Evolutionary conservation across 306 rosid species (phyloP), one percentile per base, ranked within the genome.

Genomic region (Castanea sativa): DNA sequence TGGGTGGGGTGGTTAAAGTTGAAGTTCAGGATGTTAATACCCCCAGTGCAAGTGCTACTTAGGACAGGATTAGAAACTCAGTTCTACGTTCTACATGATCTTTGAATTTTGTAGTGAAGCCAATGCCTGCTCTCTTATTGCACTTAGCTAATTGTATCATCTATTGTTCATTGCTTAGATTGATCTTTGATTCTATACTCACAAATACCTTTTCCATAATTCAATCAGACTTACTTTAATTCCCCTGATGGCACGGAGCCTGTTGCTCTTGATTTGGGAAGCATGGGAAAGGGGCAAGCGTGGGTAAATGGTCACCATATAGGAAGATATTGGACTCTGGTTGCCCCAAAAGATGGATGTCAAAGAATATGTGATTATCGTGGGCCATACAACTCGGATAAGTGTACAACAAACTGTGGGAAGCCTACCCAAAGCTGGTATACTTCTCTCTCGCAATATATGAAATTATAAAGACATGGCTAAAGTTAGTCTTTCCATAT

Each of bases 231-330:
- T 20, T 88, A 89, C 84, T 92, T 94, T 82, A 92, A 89, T 84
- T 85, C 84, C 68, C 99, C 99, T 43, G 88, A 76, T 76, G 97
- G 97, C 65, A 74, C 76, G 51, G 92, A 94, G 38, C 99, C 99
- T 19, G 90, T 94, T 61, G 90, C 97, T 81, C 89, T 94, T 73
- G 88, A 94, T 86, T 83, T 94, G 86, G 91, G 77, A 77, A 94
- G 97, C 92, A 94, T 94, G 99, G 99, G 99, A 79, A 94, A 94
- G 88, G 99, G 99, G 76, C 99, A 94, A 85, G 97, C 91, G 71
- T 94, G 99, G 99, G 99, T 92, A 82, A 94, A 94, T 80, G 95
- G 97, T 73, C 89, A 94, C 76, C 95, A 94, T 81, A 94, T 94
- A 35, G 99, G 99, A 86, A 87, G 99, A 89, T 94, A 94, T 84